Evolutionary conservation across 768 basidiomycete genomes (phyloP).

Genomic region (Rubroboletus satanas): DNA sequence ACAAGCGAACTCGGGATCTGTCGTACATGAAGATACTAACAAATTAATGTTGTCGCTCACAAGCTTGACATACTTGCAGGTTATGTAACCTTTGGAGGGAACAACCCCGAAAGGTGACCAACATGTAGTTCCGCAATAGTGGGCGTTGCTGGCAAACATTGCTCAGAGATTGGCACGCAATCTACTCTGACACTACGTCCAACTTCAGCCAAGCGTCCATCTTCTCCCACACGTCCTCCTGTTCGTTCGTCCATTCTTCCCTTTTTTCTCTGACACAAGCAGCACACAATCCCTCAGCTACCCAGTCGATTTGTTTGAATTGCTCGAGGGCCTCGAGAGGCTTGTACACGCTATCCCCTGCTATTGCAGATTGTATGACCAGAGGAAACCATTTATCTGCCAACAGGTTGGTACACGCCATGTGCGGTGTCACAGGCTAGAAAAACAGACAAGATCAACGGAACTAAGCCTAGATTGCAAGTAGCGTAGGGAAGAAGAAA

Average conservation of each 20-base stretch:
- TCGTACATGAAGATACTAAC: not conserved
- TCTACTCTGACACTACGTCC: conserved; percentile 9
- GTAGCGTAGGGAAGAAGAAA: not conserved
- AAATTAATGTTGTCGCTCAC: not conserved
- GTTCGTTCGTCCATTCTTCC: conserved; percentile 64
- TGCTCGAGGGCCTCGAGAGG: conserved; percentile 68
- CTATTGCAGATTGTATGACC: conserved; percentile 66
- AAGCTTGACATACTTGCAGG: not conserved
- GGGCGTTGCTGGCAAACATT: not conserved
- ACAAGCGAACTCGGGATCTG: not conserved
- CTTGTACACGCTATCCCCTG: conserved; percentile 57
- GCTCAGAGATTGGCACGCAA: not conserved
- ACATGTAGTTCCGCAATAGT: not conserved
- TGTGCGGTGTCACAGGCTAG: conserved; percentile 57
- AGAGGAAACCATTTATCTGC: conserved; percentile 70
- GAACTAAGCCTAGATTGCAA: not conserved
- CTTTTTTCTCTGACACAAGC: conserved; percentile 56
- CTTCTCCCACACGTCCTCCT: conserved; percentile 52
- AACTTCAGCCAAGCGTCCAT: conserved; percentile 55
- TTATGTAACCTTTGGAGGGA: not conserved
- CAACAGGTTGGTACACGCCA: conserved; percentile 68
- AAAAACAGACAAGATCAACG: not conserved
- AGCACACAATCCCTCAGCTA: conserved; percentile 50
- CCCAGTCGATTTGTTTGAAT: conserved; percentile 61
- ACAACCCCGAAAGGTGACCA: not conserved